Conservation (phyloP, 2,329 filamentous ascomycete genomes). For the Fonsecaea monophora region DNA sequence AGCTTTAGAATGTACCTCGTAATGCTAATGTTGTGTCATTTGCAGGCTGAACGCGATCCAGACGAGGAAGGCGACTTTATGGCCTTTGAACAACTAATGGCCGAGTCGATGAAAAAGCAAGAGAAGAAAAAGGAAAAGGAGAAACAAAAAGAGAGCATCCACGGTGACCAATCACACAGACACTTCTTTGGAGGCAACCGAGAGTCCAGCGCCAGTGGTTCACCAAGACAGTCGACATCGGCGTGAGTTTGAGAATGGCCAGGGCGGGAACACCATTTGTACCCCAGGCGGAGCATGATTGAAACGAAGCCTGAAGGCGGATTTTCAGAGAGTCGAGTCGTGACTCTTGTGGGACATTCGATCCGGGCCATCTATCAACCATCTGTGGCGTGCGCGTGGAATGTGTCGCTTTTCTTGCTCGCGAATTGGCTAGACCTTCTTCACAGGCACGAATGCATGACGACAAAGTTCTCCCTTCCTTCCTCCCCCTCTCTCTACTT, state of each 20-base stretch:
- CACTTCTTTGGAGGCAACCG: constrained; percentile 1
- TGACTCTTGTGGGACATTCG: not conserved
- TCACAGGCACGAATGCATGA: not conserved
- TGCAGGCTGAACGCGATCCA: constrained; percentile 80
- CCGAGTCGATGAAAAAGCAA: constrained; percentile 94
- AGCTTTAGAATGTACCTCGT: not conserved
- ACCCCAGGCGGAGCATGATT: not conserved
- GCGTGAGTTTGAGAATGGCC: not conserved
- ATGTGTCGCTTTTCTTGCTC: not conserved
- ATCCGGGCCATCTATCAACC: not conserved
- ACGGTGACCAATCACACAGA: constrained; percentile 1
- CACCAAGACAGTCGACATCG: not conserved
- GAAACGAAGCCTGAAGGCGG: not conserved
- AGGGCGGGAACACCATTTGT: not conserved
- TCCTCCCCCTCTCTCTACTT: not conserved
- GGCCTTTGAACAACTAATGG: constrained; percentile 97
- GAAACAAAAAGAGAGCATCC: constrained; percentile 43
- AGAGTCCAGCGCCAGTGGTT: constrained; percentile 3
- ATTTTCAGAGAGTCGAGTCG: not conserved
- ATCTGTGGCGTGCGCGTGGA: not conserved
- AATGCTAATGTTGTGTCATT: constrained; percentile 10
- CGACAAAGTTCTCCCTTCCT: not conserved
- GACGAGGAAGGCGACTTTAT: constrained; percentile 99
- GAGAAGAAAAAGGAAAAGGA: constrained; percentile 71
- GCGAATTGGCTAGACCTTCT: not conserved